Evolutionary conservation across 139 green algal genomes (phyloP).

Genomic region (Astrephomene gubernaculifera): DNA sequence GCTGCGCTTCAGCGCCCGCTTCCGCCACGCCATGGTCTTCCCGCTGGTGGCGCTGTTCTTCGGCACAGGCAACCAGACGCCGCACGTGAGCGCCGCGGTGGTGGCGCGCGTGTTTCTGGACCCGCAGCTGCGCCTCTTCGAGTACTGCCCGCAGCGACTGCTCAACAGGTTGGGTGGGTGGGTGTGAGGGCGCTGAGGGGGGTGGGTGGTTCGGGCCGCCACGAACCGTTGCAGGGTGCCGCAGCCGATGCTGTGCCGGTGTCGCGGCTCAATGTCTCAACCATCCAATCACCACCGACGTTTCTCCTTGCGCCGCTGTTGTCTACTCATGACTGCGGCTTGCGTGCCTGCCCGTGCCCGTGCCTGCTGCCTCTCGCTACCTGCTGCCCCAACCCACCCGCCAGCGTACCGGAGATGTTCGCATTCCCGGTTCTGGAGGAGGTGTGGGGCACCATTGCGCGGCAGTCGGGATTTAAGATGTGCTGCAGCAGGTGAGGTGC

Average conservation of each 20-base stretch:
- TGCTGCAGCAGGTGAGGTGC: conserved; percentile 43
- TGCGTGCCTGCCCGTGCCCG: too few species aligned
- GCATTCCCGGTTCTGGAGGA: conserved; percentile 74
- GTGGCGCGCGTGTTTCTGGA: conserved; percentile 81
- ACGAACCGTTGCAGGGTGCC: too few species aligned
- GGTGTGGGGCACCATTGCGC: conserved; percentile 60
- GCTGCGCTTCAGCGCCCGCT: conserved; percentile 69
- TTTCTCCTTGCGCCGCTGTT: too few species aligned
- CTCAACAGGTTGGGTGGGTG: conserved; percentile 63
- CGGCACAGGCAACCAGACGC: conserved; percentile 79
- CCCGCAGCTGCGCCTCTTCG: conserved; percentile 74
- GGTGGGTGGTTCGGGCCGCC: too few species aligned
- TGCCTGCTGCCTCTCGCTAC: too few species aligned
- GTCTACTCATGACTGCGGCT: too few species aligned
- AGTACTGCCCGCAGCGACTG: conserved; percentile 73
- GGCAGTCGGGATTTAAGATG: conserved; percentile 26
- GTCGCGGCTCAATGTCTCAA: too few species aligned
- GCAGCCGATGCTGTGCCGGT: too few species aligned
- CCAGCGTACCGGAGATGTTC: conserved; percentile 72
- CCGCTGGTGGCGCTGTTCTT: conserved; percentile 84
- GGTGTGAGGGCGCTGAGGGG: too few species aligned
- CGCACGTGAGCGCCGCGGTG: conserved; percentile 68
- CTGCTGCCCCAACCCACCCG: too few species aligned
- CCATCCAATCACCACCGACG: too few species aligned
- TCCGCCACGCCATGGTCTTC: conserved; percentile 76